Evolutionary conservation across 2,329 filamentous ascomycete species (phyloP).

Genomic region (Cladophialophora yegresii): DNA sequence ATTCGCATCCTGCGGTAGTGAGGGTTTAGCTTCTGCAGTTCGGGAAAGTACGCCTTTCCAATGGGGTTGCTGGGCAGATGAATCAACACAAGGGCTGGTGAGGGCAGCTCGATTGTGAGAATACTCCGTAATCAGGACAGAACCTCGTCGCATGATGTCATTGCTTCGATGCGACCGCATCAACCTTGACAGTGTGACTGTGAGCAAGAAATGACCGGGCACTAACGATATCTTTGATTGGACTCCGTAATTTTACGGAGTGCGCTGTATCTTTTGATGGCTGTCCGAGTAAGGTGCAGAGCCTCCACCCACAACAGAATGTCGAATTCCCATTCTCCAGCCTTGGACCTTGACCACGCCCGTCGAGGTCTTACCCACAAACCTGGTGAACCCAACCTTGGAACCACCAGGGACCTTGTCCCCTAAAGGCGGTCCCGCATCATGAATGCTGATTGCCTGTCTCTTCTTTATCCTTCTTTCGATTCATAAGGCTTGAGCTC

Average conservation of each 20-base stretch:
- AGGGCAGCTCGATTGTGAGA: background rate
- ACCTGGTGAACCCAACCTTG: background rate
- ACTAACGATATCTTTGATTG: background rate
- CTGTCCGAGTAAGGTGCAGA: background rate
- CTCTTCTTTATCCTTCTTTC: conserved; percentile 25
- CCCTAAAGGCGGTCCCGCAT: background rate
- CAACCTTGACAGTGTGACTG: background rate
- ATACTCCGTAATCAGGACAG: background rate
- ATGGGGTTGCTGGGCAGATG: background rate
- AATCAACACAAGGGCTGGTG: background rate
- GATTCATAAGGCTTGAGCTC: conserved; percentile 26
- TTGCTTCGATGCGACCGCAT: background rate
- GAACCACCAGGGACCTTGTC: no score
- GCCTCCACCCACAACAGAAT: background rate
- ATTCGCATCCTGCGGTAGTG: background rate
- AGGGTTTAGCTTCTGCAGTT: background rate
- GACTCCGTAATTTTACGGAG: no score
- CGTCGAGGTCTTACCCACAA: background rate
- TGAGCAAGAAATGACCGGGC: background rate
- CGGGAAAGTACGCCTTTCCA: background rate
- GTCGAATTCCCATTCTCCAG: background rate
- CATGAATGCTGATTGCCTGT: conserved; percentile 20
- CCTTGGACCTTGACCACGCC: background rate
- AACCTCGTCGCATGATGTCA: background rate
- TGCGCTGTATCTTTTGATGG: background rate